Evolutionary conservation across 768 basidiomycete species (phyloP).

Genomic region (Rhodotorula kratochvilovae): DNA sequence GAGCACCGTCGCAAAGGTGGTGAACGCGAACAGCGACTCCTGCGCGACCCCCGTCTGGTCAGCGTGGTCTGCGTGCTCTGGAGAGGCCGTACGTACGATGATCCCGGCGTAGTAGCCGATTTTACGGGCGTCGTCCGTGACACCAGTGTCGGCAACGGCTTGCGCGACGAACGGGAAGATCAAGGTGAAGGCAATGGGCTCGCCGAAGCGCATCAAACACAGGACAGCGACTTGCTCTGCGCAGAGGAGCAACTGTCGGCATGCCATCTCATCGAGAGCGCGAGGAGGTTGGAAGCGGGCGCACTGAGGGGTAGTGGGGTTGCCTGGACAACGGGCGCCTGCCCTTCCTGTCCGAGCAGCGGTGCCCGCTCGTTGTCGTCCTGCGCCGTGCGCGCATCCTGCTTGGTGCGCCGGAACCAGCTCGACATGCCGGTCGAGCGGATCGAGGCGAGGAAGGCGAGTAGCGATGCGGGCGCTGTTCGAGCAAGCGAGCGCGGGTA

Average conservation of each 20-base stretch:
- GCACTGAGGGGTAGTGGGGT: constrained; percentile 16
- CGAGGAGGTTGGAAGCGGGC: background rate
- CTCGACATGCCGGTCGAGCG: no score
- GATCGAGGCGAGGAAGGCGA: background rate
- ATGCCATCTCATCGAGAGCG: no score
- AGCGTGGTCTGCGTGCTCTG: background rate
- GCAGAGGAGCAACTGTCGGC: background rate
- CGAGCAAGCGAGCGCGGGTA: no score
- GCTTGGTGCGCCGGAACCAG: no score
- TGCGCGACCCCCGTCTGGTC: background rate
- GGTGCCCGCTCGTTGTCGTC: background rate
- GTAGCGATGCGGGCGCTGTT: no score
- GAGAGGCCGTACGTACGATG: background rate
- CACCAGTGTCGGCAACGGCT: constrained; percentile 17
- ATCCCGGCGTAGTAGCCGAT: constrained; percentile 19
- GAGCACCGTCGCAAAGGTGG: constrained; percentile 37
- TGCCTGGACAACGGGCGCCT: background rate
- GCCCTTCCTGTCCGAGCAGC: background rate
- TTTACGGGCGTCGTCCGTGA: constrained; percentile 27
- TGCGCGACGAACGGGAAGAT: constrained; percentile 36
- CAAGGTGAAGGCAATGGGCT: constrained; percentile 35
- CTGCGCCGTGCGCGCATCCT: no score
- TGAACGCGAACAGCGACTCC: constrained; percentile 38
- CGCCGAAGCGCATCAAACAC: constrained; percentile 34
- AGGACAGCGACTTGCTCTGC: constrained; percentile 30